Percentiles rank a stretch among this genome's conserved stretches.
Evolutionary conservation across 1,139 yeast genomes (phyloP).

Genomic region (Kodamaea suecica): DNA sequence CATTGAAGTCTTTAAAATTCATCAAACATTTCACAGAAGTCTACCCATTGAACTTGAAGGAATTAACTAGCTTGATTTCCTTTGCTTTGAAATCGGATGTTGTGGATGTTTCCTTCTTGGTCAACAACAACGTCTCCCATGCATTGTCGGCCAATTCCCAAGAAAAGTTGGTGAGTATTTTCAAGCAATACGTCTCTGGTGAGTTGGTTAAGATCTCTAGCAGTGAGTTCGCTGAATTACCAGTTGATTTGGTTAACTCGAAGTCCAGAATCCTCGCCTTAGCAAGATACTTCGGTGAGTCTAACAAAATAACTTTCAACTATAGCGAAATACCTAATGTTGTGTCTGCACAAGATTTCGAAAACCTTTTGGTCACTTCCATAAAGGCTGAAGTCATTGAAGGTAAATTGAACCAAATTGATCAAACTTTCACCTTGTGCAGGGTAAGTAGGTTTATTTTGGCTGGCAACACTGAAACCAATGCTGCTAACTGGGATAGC

Average conservation of each 20-base stretch:
- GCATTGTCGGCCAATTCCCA: conserved; percentile 23
- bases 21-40: conserved; percentile 35
- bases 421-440: conserved; percentile 41
- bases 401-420: conserved; percentile 48
- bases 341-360: conserved; percentile 36
- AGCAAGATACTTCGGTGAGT: conserved; percentile 35
- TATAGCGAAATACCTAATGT: conserved; percentile 40
- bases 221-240: conserved; percentile 15
- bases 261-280: conserved; percentile 44
- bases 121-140: conserved; percentile 38
- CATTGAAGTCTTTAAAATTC: conserved; percentile 32
- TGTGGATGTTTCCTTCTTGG: conserved; percentile 46
- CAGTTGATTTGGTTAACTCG: conserved; percentile 25
- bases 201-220: conserved; percentile 23
- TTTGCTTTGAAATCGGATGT: conserved; percentile 40
- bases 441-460: conserved; percentile 43
- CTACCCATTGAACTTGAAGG: conserved; percentile 23
- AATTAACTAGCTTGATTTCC: conserved; percentile 33
- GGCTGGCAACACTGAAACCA: conserved; percentile 34
- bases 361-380: conserved; percentile 41
- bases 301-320: conserved; percentile 28
- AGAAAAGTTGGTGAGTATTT: conserved; percentile 25
- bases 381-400: conserved; percentile 46
- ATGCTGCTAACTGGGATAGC: conserved; percentile 35
- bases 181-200: conserved; percentile 38